Conservation (phyloP, 106 monocot species). For the Cymbidium sinense region DNA sequence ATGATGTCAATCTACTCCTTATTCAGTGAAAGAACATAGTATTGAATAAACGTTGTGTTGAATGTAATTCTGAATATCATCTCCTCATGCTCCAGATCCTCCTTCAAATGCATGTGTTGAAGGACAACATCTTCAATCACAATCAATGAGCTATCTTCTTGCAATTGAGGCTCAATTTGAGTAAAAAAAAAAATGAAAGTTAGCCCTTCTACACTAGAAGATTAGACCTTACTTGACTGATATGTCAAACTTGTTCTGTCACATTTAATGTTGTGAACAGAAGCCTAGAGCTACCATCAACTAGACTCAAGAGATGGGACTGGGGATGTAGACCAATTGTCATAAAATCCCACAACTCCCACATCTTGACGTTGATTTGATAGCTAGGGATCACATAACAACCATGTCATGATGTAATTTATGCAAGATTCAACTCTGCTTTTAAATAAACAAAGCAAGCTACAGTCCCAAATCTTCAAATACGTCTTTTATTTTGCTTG, state of each 20-base stretch:
- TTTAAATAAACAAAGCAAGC: too few species aligned
- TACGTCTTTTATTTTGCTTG: too few species aligned
- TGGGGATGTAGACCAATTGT: too few species aligned
- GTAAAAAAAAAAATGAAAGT: background rate
- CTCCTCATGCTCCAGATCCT: slow-evolving; percentile 47
- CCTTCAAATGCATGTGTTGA: slow-evolving; percentile 70
- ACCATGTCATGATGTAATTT: too few species aligned
- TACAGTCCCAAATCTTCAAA: too few species aligned
- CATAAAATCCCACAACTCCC: too few species aligned
- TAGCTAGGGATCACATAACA: too few species aligned
- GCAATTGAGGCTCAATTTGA: slow-evolving; percentile 28
- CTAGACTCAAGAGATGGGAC: slow-evolving; percentile 17
- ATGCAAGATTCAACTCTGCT: too few species aligned
- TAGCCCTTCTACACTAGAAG: background rate
- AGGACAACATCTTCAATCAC: slow-evolving; percentile 88
- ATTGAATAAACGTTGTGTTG: slow-evolving; percentile 76
- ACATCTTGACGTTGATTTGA: too few species aligned
- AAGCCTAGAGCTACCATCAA: slow-evolving; percentile 44
- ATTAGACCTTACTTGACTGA: slow-evolving; percentile 51
- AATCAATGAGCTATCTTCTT: slow-evolving; percentile 47
- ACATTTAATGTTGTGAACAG: slow-evolving; percentile 58
- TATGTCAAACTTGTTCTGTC: slow-evolving; percentile 43
- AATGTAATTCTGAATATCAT: slow-evolving; percentile 88
- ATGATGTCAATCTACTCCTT: slow-evolving; percentile 63
- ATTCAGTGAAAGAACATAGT: slow-evolving; percentile 52